These are phyloP conservation scores for Sclerotinia borealis DNA, from an alignment of 2,329 filamentous ascomycete genomes.

Conservation along the genomic window DNA sequence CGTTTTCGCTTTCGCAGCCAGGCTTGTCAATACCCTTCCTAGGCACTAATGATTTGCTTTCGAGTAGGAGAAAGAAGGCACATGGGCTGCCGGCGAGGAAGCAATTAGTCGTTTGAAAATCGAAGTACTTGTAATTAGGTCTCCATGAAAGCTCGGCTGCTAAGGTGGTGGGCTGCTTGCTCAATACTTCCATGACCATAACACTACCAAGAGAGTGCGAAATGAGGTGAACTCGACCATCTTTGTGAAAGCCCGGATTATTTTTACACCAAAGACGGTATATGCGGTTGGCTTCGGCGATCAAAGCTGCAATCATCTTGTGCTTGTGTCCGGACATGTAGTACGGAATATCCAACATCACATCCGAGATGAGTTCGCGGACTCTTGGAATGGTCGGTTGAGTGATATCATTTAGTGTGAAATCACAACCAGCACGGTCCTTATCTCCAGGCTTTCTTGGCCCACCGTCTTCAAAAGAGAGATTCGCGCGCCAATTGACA, in stretches of 20 bases:
- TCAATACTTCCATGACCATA: conserved; percentile 89
- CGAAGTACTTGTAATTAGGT: conserved; percentile 59
- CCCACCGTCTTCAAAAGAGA: conserved; percentile 80
- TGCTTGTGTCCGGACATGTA: conserved; percentile 95
- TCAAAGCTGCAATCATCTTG: conserved; percentile 87
- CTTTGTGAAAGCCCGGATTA: conserved; percentile 76
- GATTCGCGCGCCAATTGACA: conserved; percentile 84
- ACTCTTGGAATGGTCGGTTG: conserved; percentile 85
- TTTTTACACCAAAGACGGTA: conserved; percentile 92
- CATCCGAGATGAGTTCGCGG: conserved; percentile 89
- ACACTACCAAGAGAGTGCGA: conserved; percentile 91
- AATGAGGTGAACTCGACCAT: conserved; percentile 83
- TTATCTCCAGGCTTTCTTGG: conserved; percentile 50
- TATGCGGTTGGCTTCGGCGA: conserved; percentile 89
- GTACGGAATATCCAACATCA: conserved; percentile 97
- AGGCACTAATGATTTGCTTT: conserved; percentile 65
- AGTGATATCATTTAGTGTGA: conserved; percentile 80
- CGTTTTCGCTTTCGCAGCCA: conserved; percentile 60
- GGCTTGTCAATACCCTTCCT: conserved; percentile 71
- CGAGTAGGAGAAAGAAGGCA: conserved; percentile 86
- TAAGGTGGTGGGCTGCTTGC: conserved; percentile 72
- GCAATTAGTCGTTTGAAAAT: conserved; percentile 85
- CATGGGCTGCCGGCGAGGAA: conserved; percentile 88
- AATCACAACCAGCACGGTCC: conserved; percentile 53
- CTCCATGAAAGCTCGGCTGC: conserved; percentile 35